Conservation (phyloP, 805 yeast genomes). For the Tetrapisispora phaffii region DNA sequence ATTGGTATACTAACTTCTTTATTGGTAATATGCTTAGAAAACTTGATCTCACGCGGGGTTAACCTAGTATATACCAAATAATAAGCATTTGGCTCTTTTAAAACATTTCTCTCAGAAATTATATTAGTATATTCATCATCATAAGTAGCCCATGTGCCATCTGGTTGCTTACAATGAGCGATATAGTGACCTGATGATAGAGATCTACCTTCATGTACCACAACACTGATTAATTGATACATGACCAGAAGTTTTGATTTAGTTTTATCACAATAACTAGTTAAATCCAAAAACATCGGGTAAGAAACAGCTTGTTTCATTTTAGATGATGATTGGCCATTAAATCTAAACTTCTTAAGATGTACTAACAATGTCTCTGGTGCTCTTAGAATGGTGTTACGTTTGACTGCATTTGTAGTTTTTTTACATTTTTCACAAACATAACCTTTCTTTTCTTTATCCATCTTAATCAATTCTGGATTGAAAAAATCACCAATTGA, state of each 20-base stretch:
- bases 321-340: slow-evolving; percentile 69
- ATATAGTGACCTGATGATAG: slow-evolving; percentile 89
- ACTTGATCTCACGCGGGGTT: slow-evolving; percentile 41
- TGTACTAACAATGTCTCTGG: slow-evolving; percentile 87
- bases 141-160: slow-evolving; percentile 84
- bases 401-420: slow-evolving; percentile 68
- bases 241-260: slow-evolving; percentile 33
- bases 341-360: slow-evolving; percentile 82
- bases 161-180: slow-evolving; percentile 85
- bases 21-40: slow-evolving; percentile 5
- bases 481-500: slow-evolving; percentile 76
- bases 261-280: slow-evolving; percentile 39
- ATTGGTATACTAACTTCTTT: slow-evolving; percentile 13
- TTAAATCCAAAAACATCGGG: slow-evolving; percentile 65
- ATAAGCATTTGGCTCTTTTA: slow-evolving; percentile 82
- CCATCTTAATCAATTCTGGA: slow-evolving; percentile 65
- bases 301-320: slow-evolving; percentile 80
- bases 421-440: slow-evolving; percentile 78
- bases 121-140: slow-evolving; percentile 84
- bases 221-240: slow-evolving; percentile 72
- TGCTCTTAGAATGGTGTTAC: slow-evolving; percentile 61
- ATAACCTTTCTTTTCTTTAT: slow-evolving; percentile 68
- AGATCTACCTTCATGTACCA: slow-evolving; percentile 91
- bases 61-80: slow-evolving; percentile 75
- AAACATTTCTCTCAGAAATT: slow-evolving; percentile 61